Evolutionary conservation across 306 rosid genomes (phyloP), one percentile per base, ranked within the genome.

Genomic region (Ormosia semicastrata): DNA sequence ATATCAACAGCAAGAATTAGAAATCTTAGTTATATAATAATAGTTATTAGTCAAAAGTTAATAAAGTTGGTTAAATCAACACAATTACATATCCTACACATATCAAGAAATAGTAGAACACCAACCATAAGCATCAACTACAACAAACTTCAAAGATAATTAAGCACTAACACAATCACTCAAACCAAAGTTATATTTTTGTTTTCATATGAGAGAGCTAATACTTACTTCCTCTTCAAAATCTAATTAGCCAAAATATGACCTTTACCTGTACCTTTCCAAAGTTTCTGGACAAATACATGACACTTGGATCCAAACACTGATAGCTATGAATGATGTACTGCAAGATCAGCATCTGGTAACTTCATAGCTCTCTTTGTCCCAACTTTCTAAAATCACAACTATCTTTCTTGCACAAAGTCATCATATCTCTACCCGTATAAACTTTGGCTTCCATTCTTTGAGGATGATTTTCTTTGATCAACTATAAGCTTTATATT

Each of bases 401-500:
- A 90, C 84, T 93, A 93, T 83, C 92, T 86, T 95, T 92, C 96
- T 93, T 91, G 94, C 85, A 88, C 94, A 94, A 88, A 86, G 90
- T 88, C 98, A 91, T 87, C 99, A 90, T 87, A 87, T 84, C 90
- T 89, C 94, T 90, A 95, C 89, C 78, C 68, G 89, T 86, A 92
- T 81, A 89, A 89, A 90, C 97, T 93, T 93, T 92, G 74, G 90
- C 97, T 86, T 90, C 94, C 85, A 86, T 87, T 91, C 97, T 90
- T 95, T 91, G 97, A 82, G 92, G 94, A 86, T 92, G 94, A 89
- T 90, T 93, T 89, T 92, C 98, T 93, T 95, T 95, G 97, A 91
- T 96, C 99, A 93, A 95, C 89, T 95, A 95, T 91, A 93, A 86
- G 99, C 98, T 93, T 86, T 95, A 91, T 87, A 85, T 91, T 96